Base-by-base conservation (phyloP, 2,329 filamentous ascomycete genomes). In the Beauveria scarabaeidicola region DNA sequence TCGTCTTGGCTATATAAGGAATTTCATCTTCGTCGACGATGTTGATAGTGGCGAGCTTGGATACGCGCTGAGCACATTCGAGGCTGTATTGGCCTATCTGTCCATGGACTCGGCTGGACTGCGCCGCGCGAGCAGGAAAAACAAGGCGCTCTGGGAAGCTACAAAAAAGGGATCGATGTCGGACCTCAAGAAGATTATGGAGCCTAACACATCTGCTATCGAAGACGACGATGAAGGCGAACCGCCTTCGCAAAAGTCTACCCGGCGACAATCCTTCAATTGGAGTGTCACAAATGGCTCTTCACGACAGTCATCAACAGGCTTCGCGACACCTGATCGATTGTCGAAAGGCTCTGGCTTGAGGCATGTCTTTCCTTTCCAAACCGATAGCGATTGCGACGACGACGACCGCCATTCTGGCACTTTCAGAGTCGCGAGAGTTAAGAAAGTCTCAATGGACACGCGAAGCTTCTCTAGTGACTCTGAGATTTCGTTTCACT, bases 11-110 rank as follows among this genome's bases (percentile, higher is more conserved):
- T 99, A 97, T 70, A 96, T 97, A 81, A 89, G 93, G 47, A 91
- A 96, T 68, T 99, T 97, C 69, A 94, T 97, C 65, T 99, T 96
- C 73, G 92, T 96, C 54, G 94, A 97, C 66, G 94, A 99, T 73
- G 91, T 99, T 9, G 94, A 99, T 65, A 95, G 86, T 62, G 94
- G 94, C 52, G 94, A 99, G 74, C 88, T 95, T 78, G 94, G 94
- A 9, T 99, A 99, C 72, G 92, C 93, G 0, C 74, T 99, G 54
- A 97, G 93, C 72, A 99, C 94, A 0, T 90, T 97, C 62, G 94
- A 99, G 72, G 94, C 91, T 7, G 94, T 99, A 0, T 74, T 99
- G 38, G 86, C 90, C 1, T 97, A 99, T 70, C 82, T 99, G 3
- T 83, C 87, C 9, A 83, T 86, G 62, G 92, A 96, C 69, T 96